Base-by-base conservation (phyloP, 2,329 filamentous ascomycete genomes). In the Chaetomium globosum region DNA sequence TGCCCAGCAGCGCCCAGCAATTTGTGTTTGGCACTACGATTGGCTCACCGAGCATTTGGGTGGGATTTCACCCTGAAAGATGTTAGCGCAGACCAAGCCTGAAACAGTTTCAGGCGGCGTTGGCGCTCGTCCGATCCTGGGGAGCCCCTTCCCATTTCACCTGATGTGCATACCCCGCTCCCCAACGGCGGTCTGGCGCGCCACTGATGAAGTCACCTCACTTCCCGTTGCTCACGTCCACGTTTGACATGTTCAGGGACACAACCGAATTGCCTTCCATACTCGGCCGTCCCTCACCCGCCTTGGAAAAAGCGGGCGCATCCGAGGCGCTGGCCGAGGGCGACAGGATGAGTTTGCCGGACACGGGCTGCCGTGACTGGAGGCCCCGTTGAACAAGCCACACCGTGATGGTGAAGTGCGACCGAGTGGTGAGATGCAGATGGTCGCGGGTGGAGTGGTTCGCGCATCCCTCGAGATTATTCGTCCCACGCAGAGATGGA, bases 81-180 rank as follows among this genome's bases (percentile, higher is more conserved):
- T 33, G 46, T 36, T 57, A 49, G 51, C 59, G 61, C 36, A 63
- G 39, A 30, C 59, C 53, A 59, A 13, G 63, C 52, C 31, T 67
- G 66, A 67, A 68, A 70, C 68, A 48, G 67, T 70, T 70, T 68
- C 68, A 70, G 59, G 48, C 46, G 36, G 61, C 54, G 28, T 65
- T 65, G 46, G 65, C 57, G 58, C 58, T 63, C 62, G 31, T 53
- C 67, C 60, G 57, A 68, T 59, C 48, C 53, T 23, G 28, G 54
- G 46, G 30, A 52, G 60, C 64, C 65, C 68, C 67, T 69, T 48
- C 55, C 61, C 23, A 69, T 69, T 68, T 66, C 61, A 65, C 51
- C 51, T 61, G 39, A 36, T 54, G 46, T 51, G 33, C 62, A 53
- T 56, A 64, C 65, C 65, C 67, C 65, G 63, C 65, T 59, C 21